Base-by-base conservation (phyloP, 768 basidiomycete species). In the Boletus rex-veris region DNA sequence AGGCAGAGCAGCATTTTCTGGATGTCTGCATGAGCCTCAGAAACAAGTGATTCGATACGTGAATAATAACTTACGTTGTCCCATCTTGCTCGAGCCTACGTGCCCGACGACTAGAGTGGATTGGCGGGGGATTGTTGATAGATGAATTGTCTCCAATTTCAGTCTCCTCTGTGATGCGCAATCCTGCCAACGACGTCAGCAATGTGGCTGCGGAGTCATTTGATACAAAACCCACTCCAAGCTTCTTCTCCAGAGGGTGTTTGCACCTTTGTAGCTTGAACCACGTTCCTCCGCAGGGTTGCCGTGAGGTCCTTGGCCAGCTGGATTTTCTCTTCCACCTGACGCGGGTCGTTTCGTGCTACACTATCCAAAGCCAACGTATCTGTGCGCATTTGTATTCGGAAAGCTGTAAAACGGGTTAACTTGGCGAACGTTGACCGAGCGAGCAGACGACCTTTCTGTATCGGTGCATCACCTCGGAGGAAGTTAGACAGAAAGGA, bases 141-240 rank as follows among this genome's bases (percentile, higher is more conserved):
- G 84, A 77, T 1, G 86, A 81, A 62, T 98, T 97, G 50, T 86
- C 83, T 6, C 93, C 95, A 8, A 96, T 74, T 63, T 97, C 95
- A 0, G 92, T 95, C 50, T 94, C 79, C 40, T 83, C 72, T 4
- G 86, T 92, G 42, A 96, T 75, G 38, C 81, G 80, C 30, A 97
- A 67, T 53, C 78, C 92, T 92, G 61, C 5, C n/a, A 40, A 19
- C 19, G n/a, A 35, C 33, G 33, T 58, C 37, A 42, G 41, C 12
- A 10, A 12, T 26, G 16, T 16, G 8, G 8, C 3, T 26, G 7
- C 30, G 18, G 47, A 45, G 26, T 39, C 11, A 8, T 16, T 44
- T 1, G 10, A 47, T 31, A 39, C 7, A 18, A 16, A 18, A 64
- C 81, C 57, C 66, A 88, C 86, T 80, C 80, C 84, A 90, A 30